Percentiles rank a stretch among this genome's conserved stretches.
These are phyloP conservation scores for Amylocystis lapponica DNA, from an alignment of 768 basidiomycete genomes.

Conservation along the genomic window DNA sequence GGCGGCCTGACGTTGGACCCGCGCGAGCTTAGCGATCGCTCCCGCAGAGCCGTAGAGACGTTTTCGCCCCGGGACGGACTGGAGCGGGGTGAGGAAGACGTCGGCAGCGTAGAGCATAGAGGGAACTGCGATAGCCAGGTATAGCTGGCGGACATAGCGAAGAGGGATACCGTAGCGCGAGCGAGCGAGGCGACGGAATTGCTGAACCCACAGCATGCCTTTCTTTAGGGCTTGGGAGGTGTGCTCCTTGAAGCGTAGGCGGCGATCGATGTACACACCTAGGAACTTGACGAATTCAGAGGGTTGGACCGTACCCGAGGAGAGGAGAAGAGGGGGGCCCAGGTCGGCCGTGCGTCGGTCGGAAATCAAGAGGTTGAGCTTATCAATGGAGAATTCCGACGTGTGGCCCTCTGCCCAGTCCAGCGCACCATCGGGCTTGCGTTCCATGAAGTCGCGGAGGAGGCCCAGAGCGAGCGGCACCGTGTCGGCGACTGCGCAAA, in stretches of 20 bases:
- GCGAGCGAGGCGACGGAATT: constrained; percentile 17
- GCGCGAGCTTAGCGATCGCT: constrained; percentile 5
- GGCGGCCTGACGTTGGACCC: constrained; percentile 18
- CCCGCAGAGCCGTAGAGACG: constrained; percentile 1
- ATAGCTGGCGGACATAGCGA: no score
- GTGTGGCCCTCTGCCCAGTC: constrained; percentile 26
- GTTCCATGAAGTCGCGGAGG: constrained; percentile 9
- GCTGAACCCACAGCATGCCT: neutral
- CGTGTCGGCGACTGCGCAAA: constrained; percentile 3
- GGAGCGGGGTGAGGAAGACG: constrained; percentile 2
- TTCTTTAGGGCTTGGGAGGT: neutral
- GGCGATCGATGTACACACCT: constrained; percentile 15
- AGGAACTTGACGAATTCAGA: constrained; percentile 20
- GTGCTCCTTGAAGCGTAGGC: neutral
- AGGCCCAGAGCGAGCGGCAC: constrained; percentile 2
- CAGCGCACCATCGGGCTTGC: constrained; percentile 13
- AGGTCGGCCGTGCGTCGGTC: neutral
- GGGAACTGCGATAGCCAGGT: no score
- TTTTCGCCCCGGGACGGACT: neutral
- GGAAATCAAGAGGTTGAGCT: constrained; percentile 12
- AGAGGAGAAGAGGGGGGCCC: constrained; percentile 10
- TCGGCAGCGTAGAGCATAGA: constrained; percentile 25
- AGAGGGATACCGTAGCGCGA: constrained; percentile 14
- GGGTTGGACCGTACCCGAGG: constrained; percentile 13
- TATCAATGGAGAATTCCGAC: constrained; percentile 16